Base-by-base conservation (phyloP, 1,284 basidiomycete genomes). In the Laetiporus sulphureus region DNA sequence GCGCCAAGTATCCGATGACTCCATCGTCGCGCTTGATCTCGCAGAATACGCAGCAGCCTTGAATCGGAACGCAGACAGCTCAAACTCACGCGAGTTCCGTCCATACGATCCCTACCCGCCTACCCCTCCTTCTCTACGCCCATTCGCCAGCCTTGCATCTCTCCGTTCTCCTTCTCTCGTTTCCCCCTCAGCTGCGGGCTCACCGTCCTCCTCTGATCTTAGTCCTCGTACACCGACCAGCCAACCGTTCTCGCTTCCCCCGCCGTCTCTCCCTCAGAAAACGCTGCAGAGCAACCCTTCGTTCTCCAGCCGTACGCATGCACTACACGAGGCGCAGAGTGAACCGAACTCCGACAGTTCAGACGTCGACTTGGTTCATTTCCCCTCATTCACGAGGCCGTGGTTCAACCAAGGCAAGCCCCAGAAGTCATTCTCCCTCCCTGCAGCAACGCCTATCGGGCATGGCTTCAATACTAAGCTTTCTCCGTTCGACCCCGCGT, bases 21-120 rank as follows among this genome's bases (percentile, higher is more conserved):
- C 79, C 44, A 69, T 83, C 2, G 79, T 83, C 55, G 79, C 79
- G 3, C 68, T 83, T 42, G 81, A 84, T 60, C 68, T 84, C 18
- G 79, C 79, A 29, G 80, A 82, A 57, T 84, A 83, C 59, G 68
- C 77, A 7, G 63, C 57, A 46, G 75, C 72, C 21, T 63, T 82
- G 20, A 59, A 64, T 18, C 54, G 54, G 49, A 34, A 60, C 59
- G 38, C 65, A 49, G 52, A 50, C 44, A 59, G 51, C 6, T 38
- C 49, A 8, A 44, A 52, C 20, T 51, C 56, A 13, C 51, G 37
- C 41, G 51, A 48, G 38, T 59, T 50, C 45, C 46, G 45, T 32
- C 55, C 53, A 20, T 64, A 62, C 41, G 59, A 62, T 25, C 49
- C 61, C 13, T 66, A 68, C 49, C 67, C 66, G 3, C 61, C 65